Evolutionary conservation across 2,329 filamentous ascomycete species (phyloP), one percentile per base, ranked within the genome.

Genomic region (Ceratocystiopsis minuta): DNA sequence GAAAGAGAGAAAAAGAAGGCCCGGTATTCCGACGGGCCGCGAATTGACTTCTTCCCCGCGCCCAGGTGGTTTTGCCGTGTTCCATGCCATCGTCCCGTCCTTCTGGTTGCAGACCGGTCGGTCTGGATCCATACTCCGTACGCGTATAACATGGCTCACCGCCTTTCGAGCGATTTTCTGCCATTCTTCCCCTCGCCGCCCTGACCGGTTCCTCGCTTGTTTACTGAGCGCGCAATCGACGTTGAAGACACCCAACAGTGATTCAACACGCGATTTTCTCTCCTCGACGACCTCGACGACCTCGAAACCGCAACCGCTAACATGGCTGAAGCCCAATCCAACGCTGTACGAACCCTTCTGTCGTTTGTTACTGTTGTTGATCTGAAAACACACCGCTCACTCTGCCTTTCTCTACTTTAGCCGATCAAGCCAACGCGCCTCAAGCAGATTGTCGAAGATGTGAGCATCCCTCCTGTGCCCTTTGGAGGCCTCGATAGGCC

Each of bases 361-460:
- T n/a, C n/a, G n/a, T n/a, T n/a, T n/a, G n/a, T n/a, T n/a, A 12
- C 28, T 16, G 34, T 17, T 14, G 20, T 5, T 14, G n/a, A 11
- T 38, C 24, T 37, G 13, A 5, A 14, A 4, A 11, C 13, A 16
- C 31, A 33, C 15, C 16, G 17, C 36, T 17, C 10, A n/a, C 16
- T 39, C 12, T 24, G 13, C 18, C 24, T 34, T 13, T 33, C 20
- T 14, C 9, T n/a, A 13, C 20, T 42, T 14, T 44, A 88, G 81
- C 85, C 85, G 46, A 71, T 93, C 53, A 70, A 81, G 46, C 70
- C 77, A 52, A 78, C 75, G 54, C 71, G 85, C 50, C 73, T 94
- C 51, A 81, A 80, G 65, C 82, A 90, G 65, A 88, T 94, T 58
- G 79, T 82, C 52, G 77, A 74, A 57, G 80, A 88, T 67, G 83